Evolutionary conservation across 169 alveolate species (phyloP).

Genomic region (Ichthyophthirius multifiliis): DNA sequence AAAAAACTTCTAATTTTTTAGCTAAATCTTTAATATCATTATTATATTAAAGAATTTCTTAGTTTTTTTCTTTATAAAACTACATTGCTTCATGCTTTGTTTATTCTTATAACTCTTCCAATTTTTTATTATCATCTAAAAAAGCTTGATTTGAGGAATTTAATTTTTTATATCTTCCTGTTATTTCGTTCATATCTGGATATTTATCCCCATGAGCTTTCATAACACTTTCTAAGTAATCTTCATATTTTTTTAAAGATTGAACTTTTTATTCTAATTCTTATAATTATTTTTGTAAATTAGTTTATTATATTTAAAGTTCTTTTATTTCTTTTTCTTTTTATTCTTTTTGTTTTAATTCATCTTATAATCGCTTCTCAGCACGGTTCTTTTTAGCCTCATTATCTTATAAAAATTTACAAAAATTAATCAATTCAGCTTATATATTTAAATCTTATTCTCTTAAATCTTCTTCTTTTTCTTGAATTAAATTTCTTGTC

Average conservation of each 20-base stretch:
- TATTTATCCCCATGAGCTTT: slow-evolving; percentile 65
- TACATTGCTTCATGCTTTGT: slow-evolving; percentile 41
- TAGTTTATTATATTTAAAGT: slow-evolving; percentile 27
- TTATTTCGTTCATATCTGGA: slow-evolving; percentile 62
- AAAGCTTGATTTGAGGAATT: slow-evolving; percentile 55
- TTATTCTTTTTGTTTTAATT: slow-evolving; percentile 26
- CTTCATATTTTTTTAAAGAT: slow-evolving; percentile 66
- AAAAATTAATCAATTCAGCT: slow-evolving; percentile 54
- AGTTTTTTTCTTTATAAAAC: slow-evolving; percentile 52
- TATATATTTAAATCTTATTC: slow-evolving; percentile 61
- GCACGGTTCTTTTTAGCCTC: slow-evolving; percentile 66
- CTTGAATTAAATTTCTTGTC: slow-evolving; percentile 58
- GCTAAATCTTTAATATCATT: slow-evolving; percentile 63
- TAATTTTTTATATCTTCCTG: slow-evolving; percentile 59
- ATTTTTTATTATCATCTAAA: slow-evolving; percentile 39
- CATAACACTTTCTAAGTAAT: slow-evolving; percentile 59
- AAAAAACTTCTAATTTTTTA: slow-evolving; percentile 40
- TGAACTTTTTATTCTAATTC: slow-evolving; percentile 55
- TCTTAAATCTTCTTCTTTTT: slow-evolving; percentile 57
- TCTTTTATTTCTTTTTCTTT: slow-evolving; percentile 53
- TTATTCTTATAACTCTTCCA: slow-evolving; percentile 51
- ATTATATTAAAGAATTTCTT: slow-evolving; percentile 41
- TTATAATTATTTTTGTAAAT: slow-evolving; percentile 45
- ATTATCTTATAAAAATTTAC: slow-evolving; percentile 52
- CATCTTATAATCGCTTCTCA: slow-evolving; percentile 41